phyloP scores from a whole-genome alignment of 2,329 filamentous ascomycete species.

The Diaporthe sp. region DNA sequence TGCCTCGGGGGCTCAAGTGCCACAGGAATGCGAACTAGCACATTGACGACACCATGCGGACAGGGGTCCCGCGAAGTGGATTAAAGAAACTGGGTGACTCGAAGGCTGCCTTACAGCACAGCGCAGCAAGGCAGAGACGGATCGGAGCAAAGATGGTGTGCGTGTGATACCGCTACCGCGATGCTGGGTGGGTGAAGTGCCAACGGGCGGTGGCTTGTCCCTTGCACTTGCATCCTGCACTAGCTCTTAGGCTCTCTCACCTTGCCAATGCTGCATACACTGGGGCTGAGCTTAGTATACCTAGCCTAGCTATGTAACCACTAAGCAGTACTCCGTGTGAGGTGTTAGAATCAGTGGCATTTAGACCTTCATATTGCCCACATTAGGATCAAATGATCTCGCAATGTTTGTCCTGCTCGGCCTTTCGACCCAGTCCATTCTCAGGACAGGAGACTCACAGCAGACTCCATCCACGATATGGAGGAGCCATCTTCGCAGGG shows the following conservation, averaged over 20 bases:
- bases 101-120: constrained; percentile 37
- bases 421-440: too few species aligned
- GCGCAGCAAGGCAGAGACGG: constrained; percentile 35
- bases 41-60: constrained; percentile 14
- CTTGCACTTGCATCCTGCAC: constrained; percentile 28
- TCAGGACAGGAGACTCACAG: not conserved
- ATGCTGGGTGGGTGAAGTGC: constrained; percentile 12
- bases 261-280: not conserved
- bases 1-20: constrained; percentile 35
- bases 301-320: not conserved
- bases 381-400: too few species aligned
- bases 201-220: constrained; percentile 33
- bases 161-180: constrained; percentile 21
- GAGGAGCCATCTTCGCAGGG: not conserved
- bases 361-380: not conserved
- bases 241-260: constrained; percentile 10
- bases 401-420: not conserved
- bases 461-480: not conserved
- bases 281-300: constrained; percentile 10
- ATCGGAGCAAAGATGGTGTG: constrained; percentile 27
- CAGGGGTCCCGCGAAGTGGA: constrained; percentile 16
- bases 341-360: too few species aligned
- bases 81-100: constrained; percentile 29
- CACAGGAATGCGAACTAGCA: constrained; percentile 32
- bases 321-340: not conserved